Evolutionary conservation across 805 yeast genomes (phyloP).

Genomic region (Sugiyamaella smithiae): DNA sequence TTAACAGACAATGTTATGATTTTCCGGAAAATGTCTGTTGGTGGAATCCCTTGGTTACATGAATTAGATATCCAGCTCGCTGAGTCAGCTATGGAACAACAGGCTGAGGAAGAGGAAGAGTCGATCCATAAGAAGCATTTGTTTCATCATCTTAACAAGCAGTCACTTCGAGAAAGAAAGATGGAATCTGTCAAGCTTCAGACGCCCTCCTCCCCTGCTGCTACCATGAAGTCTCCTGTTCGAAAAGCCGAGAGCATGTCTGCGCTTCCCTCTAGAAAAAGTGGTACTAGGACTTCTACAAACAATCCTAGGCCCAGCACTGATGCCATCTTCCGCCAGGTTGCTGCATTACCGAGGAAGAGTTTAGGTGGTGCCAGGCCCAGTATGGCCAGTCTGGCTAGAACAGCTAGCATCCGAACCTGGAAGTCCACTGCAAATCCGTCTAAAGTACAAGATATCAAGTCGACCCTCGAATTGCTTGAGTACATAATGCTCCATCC

Average conservation of each 20-base stretch:
- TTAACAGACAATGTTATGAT: conserved; percentile 93
- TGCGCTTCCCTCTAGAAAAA: conserved; percentile 1
- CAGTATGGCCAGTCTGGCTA: conserved; percentile 49
- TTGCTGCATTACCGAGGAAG: conserved; percentile 27
- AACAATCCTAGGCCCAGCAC: conserved; percentile 19
- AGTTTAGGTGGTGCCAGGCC: conserved; percentile 34
- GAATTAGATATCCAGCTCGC: conserved; percentile 52
- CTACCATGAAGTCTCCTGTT: not conserved
- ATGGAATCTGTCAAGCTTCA: not conserved
- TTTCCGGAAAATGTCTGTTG: conserved; percentile 81
- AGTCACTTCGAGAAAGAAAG: not conserved
- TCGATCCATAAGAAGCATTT: not conserved
- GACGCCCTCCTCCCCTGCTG: not conserved
- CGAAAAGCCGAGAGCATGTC: conserved; percentile 11
- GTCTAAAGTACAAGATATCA: conserved; percentile 39
- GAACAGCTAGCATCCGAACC: conserved; percentile 14
- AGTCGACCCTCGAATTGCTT: conserved; percentile 64
- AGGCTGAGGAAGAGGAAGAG: conserved; percentile 18
- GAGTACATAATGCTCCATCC: conserved; percentile 72
- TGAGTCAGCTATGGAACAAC: conserved; percentile 24
- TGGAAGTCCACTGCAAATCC: conserved; percentile 56
- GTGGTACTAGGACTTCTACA: conserved; percentile 5
- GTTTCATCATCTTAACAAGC: conserved; percentile 5
- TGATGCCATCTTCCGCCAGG: conserved; percentile 25
- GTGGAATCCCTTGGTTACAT: conserved; percentile 89